Evolutionary conservation across 2,329 filamentous ascomycete genomes (phyloP).

Genomic region (Penicillium hordei): DNA sequence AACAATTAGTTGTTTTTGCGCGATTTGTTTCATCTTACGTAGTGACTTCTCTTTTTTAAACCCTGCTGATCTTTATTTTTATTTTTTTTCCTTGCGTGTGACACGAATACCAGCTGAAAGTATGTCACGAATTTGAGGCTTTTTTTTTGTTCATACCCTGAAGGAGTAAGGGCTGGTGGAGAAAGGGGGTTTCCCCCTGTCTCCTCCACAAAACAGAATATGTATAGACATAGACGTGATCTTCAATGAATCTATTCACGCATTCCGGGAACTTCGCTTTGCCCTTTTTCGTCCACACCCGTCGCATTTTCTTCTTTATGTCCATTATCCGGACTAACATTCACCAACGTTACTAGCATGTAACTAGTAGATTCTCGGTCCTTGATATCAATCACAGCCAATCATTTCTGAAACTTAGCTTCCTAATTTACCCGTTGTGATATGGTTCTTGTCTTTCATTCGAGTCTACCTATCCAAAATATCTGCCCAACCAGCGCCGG

Average conservation of each 20-base stretch:
- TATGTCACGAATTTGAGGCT: constrained; percentile 9
- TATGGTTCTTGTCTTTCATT: constrained; percentile 9
- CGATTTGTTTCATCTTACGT: constrained; percentile 19
- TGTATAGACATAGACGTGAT: constrained; percentile 1
- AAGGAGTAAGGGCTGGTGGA: constrained; percentile 19
- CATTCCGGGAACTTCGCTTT: constrained; percentile 1
- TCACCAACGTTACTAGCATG: constrained; percentile 14
- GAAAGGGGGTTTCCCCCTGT: constrained; percentile 11
- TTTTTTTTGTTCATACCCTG: constrained; percentile 11
- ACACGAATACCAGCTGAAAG: constrained; percentile 13
- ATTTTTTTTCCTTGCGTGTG: constrained; percentile 14
- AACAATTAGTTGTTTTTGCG: constrained; percentile 17
- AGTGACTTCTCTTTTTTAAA: constrained; percentile 2
- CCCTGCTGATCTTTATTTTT: constrained; percentile 14
- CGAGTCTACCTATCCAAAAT: constrained; percentile 11
- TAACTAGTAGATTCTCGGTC: constrained; percentile 3
- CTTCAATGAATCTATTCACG: constrained; percentile 5
- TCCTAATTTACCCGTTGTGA: constrained; percentile 28
- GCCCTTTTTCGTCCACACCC: constrained; percentile 5
- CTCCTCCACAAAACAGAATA: constrained; percentile 12
- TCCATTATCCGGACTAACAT: constrained; percentile 19
- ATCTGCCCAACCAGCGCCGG: constrained; percentile 14
- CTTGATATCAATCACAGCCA: constrained; percentile 10
- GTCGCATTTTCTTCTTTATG: constrained; percentile 9
- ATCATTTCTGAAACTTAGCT: constrained; percentile 17